A percentile compares a stretch with the other conserved stretches of the same genome.
These are phyloP conservation scores for Aspergillus neoniger DNA, from an alignment of 2,329 filamentous ascomycete species.

Conservation along the genomic window DNA sequence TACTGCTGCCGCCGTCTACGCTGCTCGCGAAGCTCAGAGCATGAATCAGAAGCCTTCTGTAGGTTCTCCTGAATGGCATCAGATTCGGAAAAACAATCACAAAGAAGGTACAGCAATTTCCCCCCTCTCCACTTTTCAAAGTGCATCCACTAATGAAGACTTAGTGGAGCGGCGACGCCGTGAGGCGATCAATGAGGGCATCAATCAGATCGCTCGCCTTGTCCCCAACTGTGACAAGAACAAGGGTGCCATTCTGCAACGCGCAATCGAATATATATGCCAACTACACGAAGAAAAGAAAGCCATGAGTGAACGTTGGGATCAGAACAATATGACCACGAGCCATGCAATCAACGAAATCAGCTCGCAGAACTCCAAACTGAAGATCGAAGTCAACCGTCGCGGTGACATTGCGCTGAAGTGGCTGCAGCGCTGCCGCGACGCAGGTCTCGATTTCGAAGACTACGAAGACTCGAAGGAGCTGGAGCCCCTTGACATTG, in stretches of 20 bases:
- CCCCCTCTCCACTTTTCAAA: background rate
- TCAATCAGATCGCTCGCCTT: slow-evolving; percentile 96
- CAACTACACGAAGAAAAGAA: slow-evolving; percentile 64
- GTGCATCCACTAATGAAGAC: slow-evolving; percentile 27
- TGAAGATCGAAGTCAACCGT: slow-evolving; percentile 85
- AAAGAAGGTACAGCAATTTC: slow-evolving; percentile 75
- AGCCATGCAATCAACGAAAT: slow-evolving; percentile 71
- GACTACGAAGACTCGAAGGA: slow-evolving; percentile 50
- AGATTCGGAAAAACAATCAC: slow-evolving; percentile 94
- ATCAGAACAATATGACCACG: slow-evolving; percentile 47
- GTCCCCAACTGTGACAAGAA: slow-evolving; percentile 98
- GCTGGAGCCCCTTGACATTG: slow-evolving; percentile 39
- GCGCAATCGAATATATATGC: slow-evolving; percentile 90
- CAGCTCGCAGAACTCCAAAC: slow-evolving; percentile 89
- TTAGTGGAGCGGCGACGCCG: slow-evolving; percentile 91
- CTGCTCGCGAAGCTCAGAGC: slow-evolving; percentile 54
- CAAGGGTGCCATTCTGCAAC: slow-evolving; percentile 93
- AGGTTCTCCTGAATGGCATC: slow-evolving; percentile 98
- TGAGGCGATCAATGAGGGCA: slow-evolving; percentile 98
- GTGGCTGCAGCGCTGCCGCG: slow-evolving; percentile 50
- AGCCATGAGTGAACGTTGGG: slow-evolving; percentile 44
- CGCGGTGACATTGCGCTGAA: slow-evolving; percentile 70
- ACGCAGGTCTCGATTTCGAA: slow-evolving; percentile 51
- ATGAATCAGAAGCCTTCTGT: slow-evolving; percentile 75
- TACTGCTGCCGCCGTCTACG: slow-evolving; percentile 61